Evolutionary conservation across 352 stramenopile genomes (phyloP), one percentile per base, ranked within the genome.

Genomic region (Globisporangium orthogonon): DNA sequence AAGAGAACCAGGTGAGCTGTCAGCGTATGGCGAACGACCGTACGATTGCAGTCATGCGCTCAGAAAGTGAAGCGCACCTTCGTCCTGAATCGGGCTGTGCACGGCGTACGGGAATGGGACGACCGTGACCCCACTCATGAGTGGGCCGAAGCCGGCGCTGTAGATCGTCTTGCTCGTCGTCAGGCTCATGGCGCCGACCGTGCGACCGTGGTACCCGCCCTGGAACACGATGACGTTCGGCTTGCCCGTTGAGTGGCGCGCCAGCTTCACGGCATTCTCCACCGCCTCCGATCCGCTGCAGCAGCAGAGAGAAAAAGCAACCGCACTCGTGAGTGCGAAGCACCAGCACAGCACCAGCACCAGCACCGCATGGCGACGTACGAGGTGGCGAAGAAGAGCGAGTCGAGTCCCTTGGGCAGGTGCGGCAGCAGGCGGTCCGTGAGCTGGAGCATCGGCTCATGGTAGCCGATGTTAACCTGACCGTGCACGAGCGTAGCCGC

Each of bases 191-290:
- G 91, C 92, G 45, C 89, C 89, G 47, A 96, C 62, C 10, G 91
- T 97, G 52, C 91, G 87, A 30, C 91, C 93, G 70, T 98, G 93
- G 75, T 97, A 97, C 5, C 87, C 86, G 33, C 91, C 89, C 65
- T 69, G 29, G 65, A 98, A 97, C 17, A 94, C 87, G 48, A 98
- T 95, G 50, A 98, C 71, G 54, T 90, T 91, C 46, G 63, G 75
- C 74, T 97, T 97, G 28, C 83, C 73, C 7, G 91, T 97, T 7
- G 86, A 82, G 50, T 96, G 86, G 37, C 90, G 86, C 18, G 91
- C 93, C 41, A 98, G 74, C 67, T 97, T 97, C 68, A 98, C 78
- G 2, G 91, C 83, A 56, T 97, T 96, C 68, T 98, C 93, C 4
- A 97, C 73, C 7, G 89, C 91, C 65, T 98, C 93, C n/a, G 91